Evolutionary conservation across 2,329 filamentous ascomycete genomes (phyloP), one percentile per base, ranked within the genome.

Genomic region (Stagonosporopsis cucurbitacearum): DNA sequence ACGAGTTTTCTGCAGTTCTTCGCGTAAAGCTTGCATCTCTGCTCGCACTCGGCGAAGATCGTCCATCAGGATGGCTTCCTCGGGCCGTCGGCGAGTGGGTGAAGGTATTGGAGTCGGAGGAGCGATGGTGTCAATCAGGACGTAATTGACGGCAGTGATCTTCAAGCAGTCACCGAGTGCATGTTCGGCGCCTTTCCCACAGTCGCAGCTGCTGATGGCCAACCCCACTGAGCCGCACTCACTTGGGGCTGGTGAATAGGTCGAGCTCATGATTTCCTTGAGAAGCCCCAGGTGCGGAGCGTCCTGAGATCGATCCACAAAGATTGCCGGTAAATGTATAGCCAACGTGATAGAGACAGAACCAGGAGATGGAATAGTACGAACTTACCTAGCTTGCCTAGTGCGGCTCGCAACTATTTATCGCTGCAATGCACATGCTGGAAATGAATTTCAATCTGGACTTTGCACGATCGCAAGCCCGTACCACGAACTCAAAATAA

Each of bases 231-330:
- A 50, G 2, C 47, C 47, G 12, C 47, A 50, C 13, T 50, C 37
- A n/a, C 47, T 50, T 6, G 47, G 47, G 28, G 47, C 26, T 42
- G 47, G 47, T 28, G 47, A 50, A 15, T 41, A 50, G 13, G 37
- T 36, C 9, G 47, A 50, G n/a, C 47, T 42, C 47, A 50, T 50
- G 9, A 11, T 35, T 13, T 11, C 11, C 35, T 40, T 30, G n/a
- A 12, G 25, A 17, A n/a, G 36, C 20, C 30, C 25, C 20, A 15
- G 25, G 20, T 40, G 20, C 20, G 12, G 6, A 11, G 39, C 25
- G 15, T 42, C 11, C 32, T 9, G 15, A n/a, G 28, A 25, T 12
- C 26, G 8, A 2, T 9, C 6, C 8, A 9, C 20, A 13, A 11
- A 17, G 2, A 20, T 5, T 25, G 25, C 1, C 20, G 26, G 11